A percentile compares a stretch with the other conserved stretches of the same genome.
Conservation (phyloP, 441 rosid species). For the Corymbia citriodora region DNA sequence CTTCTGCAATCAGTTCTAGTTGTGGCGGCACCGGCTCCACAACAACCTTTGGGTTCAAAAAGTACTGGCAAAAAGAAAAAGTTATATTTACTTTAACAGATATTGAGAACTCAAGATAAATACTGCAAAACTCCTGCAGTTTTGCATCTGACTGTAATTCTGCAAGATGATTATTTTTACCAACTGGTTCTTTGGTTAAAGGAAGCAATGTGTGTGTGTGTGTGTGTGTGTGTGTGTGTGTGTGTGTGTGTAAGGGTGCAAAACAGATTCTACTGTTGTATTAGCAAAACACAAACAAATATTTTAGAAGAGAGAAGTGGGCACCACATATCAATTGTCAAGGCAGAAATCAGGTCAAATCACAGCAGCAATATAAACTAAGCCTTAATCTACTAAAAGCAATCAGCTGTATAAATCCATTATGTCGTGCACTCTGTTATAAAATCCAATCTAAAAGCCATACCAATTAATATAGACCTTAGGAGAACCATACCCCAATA, state of each 20-base stretch:
- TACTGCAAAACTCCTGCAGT: neutral
- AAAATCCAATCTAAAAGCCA: neutral
- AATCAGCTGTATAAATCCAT: neutral
- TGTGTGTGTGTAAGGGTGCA: neutral
- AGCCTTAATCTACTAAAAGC: neutral
- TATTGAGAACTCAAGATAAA: neutral
- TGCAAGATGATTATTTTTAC: neutral
- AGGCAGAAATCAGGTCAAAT: neutral
- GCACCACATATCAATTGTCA: neutral
- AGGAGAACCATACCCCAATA: neutral
- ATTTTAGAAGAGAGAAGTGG: neutral
- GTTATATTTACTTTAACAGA: neutral
- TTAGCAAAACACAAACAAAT: neutral
- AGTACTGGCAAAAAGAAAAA: constrained; percentile 43
- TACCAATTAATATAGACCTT: neutral
- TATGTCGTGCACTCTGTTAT: neutral
- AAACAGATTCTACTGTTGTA: neutral
- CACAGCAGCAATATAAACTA: neutral
- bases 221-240: too few species aligned
- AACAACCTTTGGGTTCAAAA: constrained; percentile 72
- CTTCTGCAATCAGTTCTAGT: constrained; percentile 59
- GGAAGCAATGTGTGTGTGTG: neutral
- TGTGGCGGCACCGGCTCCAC: constrained; percentile 81
- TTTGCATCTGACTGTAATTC: neutral
- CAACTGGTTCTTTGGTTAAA: neutral